Evolutionary conservation across 1,284 basidiomycete genomes (phyloP), one percentile per base, ranked within the genome.

Genomic region (Ustilago hordei): DNA sequence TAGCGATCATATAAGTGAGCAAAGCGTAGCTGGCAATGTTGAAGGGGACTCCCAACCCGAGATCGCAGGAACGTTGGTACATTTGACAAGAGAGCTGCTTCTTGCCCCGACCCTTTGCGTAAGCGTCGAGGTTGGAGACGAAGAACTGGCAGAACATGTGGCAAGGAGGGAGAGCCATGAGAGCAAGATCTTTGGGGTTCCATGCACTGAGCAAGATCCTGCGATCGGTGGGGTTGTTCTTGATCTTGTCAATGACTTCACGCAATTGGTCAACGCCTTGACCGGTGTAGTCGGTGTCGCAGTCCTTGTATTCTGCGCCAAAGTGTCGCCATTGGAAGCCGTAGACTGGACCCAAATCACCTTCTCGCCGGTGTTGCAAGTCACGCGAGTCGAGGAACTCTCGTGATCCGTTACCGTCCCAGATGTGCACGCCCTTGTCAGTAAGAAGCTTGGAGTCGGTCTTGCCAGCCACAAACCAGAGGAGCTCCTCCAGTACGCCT

Each of bases 261-360:
- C 89, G 87, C 53, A 99, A 89, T 88, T 99, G 96, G 87, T 99
- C 97, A 36, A 98, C 94, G 28, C 96, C 96, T 83, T 97, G 88
- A 0, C 93, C 94, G 0, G 89, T 87, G 85, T 99, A 99, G 60
- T 87, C 82, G 36, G 89, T 88, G 52, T 95, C 93, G 77, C 92
- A 93, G 75, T 93, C 91, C 23, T 88, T 89, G 84, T 99, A 99
- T 76, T 90, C 87, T 0, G 96, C 96, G 1, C 97, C 96, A 87
- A 98, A 99, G 86, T 98, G 95, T 62, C 96, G 89, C 96, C 97
- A 99, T 84, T 99, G 96, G 86, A 99, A 99, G 0, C 96, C 96
- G 85, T 99, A 99, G 2, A 99, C 94, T 0, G 97, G 96, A 0
- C 96, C 96, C 2, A 99, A 87, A 86, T 98, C 96, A 8, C 96